Conservation (phyloP, 108 stramenopile species). For the Phaeodactylum tricornutum region DNA sequence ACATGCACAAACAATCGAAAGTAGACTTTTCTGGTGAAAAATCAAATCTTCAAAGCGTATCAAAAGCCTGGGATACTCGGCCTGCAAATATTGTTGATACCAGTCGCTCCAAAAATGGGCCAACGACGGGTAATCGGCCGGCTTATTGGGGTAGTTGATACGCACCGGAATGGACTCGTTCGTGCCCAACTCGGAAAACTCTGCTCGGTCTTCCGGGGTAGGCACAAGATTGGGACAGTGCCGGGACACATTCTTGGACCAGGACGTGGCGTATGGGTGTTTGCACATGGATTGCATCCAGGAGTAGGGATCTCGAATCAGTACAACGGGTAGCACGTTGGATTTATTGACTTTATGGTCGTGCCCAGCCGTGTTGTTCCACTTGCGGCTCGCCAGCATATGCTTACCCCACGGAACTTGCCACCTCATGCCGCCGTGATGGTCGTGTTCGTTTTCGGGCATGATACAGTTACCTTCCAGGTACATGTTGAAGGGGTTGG, state of each 20-base stretch:
- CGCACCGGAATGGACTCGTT: not conserved
- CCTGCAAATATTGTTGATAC: conserved; percentile 55
- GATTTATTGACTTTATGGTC: conserved; percentile 27
- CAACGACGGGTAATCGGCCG: conserved; percentile 22
- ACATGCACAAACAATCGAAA: conserved; percentile 51
- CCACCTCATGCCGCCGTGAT: conserved; percentile 31
- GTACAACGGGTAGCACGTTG: conserved; percentile 57
- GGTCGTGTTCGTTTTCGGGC: too few relatives aligned
- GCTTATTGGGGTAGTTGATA: not conserved
- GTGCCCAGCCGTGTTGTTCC: conserved; percentile 21
- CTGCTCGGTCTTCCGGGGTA: conserved; percentile 3
- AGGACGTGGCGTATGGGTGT: conserved; percentile 37
- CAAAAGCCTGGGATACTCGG: conserved; percentile 64
- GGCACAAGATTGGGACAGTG: conserved; percentile 48
- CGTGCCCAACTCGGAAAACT: not conserved
- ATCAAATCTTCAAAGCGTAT: conserved; percentile 79
- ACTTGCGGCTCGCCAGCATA: conserved; percentile 28
- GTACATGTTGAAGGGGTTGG: conserved; percentile 56
- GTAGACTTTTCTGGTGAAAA: conserved; percentile 51
- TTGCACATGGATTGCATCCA: conserved; percentile 82
- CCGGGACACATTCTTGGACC: conserved; percentile 13
- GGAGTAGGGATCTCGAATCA: conserved; percentile 76
- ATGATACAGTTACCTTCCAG: conserved; percentile 28
- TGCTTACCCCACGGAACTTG: conserved; percentile 86
- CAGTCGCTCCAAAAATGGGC: conserved; percentile 60